Evolutionary conservation across 78 protist species (phyloP), one percentile per base, ranked within the genome.

Genomic region (Mastigamoeba balamuthi): DNA sequence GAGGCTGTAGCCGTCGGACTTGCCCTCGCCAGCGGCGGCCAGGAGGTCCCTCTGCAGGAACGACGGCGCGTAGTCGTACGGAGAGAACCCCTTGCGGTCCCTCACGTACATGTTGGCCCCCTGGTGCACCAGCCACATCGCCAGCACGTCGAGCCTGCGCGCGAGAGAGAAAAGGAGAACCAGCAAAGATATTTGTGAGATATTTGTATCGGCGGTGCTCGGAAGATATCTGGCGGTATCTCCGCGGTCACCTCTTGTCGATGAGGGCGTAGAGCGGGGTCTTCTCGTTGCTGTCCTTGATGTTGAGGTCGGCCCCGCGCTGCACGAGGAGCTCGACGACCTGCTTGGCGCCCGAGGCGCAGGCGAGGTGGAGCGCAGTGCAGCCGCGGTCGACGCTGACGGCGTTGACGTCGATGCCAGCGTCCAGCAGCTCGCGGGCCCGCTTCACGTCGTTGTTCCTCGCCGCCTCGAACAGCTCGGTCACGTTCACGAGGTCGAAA

Each of bases 381-480:
- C 79, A 73, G 72, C 84, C 84, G 28, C 72, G 71, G 6, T 78
- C 84, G 37, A 10, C 66, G 8, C 72, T 78, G 29, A n/a, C 66
- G 79, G 72, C 72, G 72, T 78, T 78, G 28, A 78, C 72, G 66
- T 78, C 84, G n/a, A 69, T 78, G 28, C 84, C 84, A 53, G 70
- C 42, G 66, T 78, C 84, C 0, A 78, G 27, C 76, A 78, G 71
- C 27, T 78, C 84, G 37, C 84, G 63, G 35, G 72, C 35, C 38
- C 72, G 71, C 9, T 78, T 78, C 9, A 71, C 36, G 72, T 78
- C 84, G 66, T 78, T 78, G 33, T 63, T 63, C 38, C 66, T 78
- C 40, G 53, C 84, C 42, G 77, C 41, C 66, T 41, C 64, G 8
- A 78, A 30, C 44, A 78, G 66, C 35, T 78, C 84, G n/a, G n/a